Base-by-base conservation (phyloP, 305 asterid genomes). In the Stenogyne calaminthoides region DNA sequence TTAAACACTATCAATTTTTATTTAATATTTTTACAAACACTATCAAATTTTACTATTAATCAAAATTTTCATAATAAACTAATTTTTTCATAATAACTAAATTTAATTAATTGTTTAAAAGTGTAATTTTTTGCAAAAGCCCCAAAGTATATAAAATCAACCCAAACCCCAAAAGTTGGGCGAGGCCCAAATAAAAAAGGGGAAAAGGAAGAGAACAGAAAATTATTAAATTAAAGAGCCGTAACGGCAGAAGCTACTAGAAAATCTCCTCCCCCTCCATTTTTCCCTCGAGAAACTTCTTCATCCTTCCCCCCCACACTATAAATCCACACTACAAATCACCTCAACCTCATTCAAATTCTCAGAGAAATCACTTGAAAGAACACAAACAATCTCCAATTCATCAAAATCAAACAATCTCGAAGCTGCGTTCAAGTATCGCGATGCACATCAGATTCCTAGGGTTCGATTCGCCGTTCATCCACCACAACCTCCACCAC, bases 401-500 rank as follows among this genome's bases (percentile, higher is more conserved):
- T 15, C 10, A 49, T 49, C 56, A 46, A 46, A n/a, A 14, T 1
- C 54, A 32, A 32, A 32, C 36, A 32, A 32, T 29, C 22, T 59
- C 44, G 34, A 18, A 52, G 51, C 34, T 0, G 51, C 34, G 1
- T 7, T 19, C 1, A 54, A 59, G 5, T 42, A 61, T 58, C 9
- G 9, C 57, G 1, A 86, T 87, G 92, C 88, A 87, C 77, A 34
- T 80, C 69, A 71, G 89, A 73, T 65, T 87, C 10, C 52, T 80
- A 16, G 88, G 85, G 8, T 9, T 81, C 25, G 89, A 87, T 62
- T 1, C 80, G 3, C 88, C 89, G 4, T 56, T 87, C 12, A n/a
- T 84, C 79, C 80, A 82, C 88, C 80, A 81, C 88, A 68, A 78
- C 16, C 80, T 87, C 34, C 87, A 82, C 25, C 75, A 82, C 78